These are phyloP conservation scores for Pugionium cornutum DNA, from an alignment of 345 rosid genomes.

Conservation along the genomic window DNA sequence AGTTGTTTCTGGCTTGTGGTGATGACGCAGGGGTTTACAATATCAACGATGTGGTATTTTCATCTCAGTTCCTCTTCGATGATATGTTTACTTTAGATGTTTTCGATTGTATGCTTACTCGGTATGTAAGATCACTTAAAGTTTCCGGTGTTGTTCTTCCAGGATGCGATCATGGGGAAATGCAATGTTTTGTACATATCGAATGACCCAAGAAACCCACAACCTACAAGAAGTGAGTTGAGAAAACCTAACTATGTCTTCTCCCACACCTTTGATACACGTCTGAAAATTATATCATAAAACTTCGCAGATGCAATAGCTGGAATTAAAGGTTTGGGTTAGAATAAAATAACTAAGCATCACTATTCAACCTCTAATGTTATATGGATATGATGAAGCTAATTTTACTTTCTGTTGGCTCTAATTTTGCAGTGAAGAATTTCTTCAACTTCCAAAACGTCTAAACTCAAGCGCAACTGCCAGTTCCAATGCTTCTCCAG, in stretches of 20 bases:
- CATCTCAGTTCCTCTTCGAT: constrained; percentile 5
- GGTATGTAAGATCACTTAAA: neutral
- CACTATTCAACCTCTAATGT: constrained; percentile 8
- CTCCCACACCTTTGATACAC: constrained; percentile 53
- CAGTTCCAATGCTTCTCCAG: constrained; percentile 17
- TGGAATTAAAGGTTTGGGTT: constrained; percentile 52
- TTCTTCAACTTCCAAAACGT: constrained; percentile 42
- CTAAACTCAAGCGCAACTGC: constrained; percentile 25
- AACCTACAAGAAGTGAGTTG: constrained; percentile 40
- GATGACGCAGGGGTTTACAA: constrained; percentile 47
- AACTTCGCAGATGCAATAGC: constrained; percentile 43
- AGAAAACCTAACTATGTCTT: constrained; percentile 48
- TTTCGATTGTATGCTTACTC: neutral
- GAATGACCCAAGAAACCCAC: constrained; percentile 48
- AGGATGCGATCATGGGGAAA: constrained; percentile 51
- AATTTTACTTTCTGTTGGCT: constrained; percentile 9
- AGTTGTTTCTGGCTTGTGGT: constrained; percentile 66
- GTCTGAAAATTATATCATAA: constrained; percentile 29
- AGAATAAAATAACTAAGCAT: neutral
- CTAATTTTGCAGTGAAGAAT: constrained; percentile 41
- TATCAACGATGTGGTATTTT: constrained; percentile 45
- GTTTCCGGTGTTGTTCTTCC: constrained; percentile 18
- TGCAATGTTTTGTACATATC: constrained; percentile 58
- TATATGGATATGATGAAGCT: constrained; percentile 1
- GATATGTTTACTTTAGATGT: neutral